Conservation (phyloP, 2,329 filamentous ascomycete genomes). For the Pseudopyrenochaeta lycopersici region DNA sequence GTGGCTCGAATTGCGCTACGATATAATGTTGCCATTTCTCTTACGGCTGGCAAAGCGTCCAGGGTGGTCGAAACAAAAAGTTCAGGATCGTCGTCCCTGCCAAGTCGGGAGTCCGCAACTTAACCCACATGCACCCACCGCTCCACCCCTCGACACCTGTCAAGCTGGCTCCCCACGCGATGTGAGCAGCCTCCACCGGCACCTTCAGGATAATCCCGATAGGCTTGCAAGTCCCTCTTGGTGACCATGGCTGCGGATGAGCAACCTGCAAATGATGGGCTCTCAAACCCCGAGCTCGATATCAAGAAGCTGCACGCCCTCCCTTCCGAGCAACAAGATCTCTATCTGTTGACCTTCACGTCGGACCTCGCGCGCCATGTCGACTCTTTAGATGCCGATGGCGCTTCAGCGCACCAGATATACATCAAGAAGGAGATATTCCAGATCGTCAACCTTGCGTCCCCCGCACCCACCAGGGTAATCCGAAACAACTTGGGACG, state of each 20-base stretch:
- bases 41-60: not conserved
- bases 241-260: constrained; percentile 39
- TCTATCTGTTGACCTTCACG: constrained; percentile 90
- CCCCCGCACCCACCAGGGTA: constrained; percentile 85
- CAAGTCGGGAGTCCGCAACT: constrained; percentile 40
- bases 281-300: constrained; percentile 80
- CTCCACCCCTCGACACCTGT: constrained; percentile 29
- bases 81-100: constrained; percentile 25
- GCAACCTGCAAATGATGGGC: constrained; percentile 44
- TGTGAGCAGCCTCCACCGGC: constrained; percentile 24
- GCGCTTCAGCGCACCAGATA: constrained; percentile 87
- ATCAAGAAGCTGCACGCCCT: constrained; percentile 87
- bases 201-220: constrained; percentile 3
- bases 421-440: constrained; percentile 94
- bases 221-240: constrained; percentile 17
- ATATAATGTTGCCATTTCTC: constrained; percentile 35
- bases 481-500: constrained; percentile 88
- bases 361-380: constrained; percentile 85
- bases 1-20: constrained; percentile 24
- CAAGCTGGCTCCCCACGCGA: constrained; percentile 27
- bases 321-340: constrained; percentile 92
- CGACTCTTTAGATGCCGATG: constrained; percentile 75
- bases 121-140: constrained; percentile 19
- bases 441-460: constrained; percentile 84
- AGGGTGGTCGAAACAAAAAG: constrained; percentile 17